phyloP scores from a whole-genome alignment of 805 yeast species.

The Cyberlindnera subsufficiens region DNA sequence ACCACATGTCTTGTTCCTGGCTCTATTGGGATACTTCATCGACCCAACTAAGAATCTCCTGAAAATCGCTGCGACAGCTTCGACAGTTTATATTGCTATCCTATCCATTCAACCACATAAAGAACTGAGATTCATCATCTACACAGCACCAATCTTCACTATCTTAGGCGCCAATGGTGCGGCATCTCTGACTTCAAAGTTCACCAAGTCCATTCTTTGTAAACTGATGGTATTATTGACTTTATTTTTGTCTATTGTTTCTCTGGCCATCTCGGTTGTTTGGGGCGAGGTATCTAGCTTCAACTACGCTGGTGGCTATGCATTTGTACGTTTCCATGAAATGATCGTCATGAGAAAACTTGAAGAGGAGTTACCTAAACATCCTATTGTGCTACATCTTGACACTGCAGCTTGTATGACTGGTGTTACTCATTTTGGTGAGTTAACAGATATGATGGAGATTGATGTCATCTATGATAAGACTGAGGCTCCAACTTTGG shows the following conservation, averaged over 20 bases:
- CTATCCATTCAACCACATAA: conserved; percentile 87
- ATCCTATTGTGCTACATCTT: conserved; percentile 50
- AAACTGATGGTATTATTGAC: conserved; percentile 10
- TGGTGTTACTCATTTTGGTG: conserved; percentile 74
- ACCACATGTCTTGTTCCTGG: conserved; percentile 37
- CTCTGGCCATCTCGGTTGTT: conserved; percentile 37
- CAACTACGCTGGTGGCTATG: conserved; percentile 90
- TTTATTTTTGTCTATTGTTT: conserved; percentile 26
- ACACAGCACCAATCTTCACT: conserved; percentile 64
- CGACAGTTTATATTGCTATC: conserved; percentile 47
- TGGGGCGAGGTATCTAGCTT: conserved; percentile 59
- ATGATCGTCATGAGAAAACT: conserved; percentile 23
- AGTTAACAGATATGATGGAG: conserved; percentile 33
- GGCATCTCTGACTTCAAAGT: conserved; percentile 24
- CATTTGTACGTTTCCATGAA: conserved; percentile 49
- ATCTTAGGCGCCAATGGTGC: conserved; percentile 61
- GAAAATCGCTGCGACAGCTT: conserved; percentile 43
- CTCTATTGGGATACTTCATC: conserved; percentile 31
- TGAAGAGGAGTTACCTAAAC: conserved; percentile 7
- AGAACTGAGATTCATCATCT: conserved; percentile 88
- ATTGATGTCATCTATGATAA: conserved; percentile 56
- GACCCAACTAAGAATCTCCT: conserved; percentile 29
- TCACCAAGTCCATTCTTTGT: conserved; percentile 10
- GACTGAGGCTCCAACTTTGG: conserved; percentile 46
- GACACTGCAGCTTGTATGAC: conserved; percentile 84